phyloP scores from a whole-genome alignment of 352 stramenopile genomes.

The Globisporangium perplexum region DNA sequence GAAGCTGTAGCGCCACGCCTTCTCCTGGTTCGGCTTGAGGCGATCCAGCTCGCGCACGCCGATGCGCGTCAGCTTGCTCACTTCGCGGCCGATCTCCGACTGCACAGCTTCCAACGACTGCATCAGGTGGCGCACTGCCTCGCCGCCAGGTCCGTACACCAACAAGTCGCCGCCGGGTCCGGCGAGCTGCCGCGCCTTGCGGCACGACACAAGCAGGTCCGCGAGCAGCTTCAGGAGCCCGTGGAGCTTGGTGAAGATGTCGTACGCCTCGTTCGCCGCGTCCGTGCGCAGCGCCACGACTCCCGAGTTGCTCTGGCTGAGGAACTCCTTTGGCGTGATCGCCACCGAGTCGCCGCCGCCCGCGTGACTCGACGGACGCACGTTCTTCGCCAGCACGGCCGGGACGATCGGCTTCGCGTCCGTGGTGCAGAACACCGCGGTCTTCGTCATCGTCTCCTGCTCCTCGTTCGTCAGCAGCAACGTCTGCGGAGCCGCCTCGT shows the following conservation, averaged over 20 bases:
- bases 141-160: constrained; percentile 77
- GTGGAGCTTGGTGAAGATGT: constrained; percentile 73
- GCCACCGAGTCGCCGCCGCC: constrained; percentile 30
- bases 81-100: constrained; percentile 64
- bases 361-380: constrained; percentile 16
- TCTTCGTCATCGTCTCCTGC: constrained; percentile 60
- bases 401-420: constrained; percentile 63
- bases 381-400: constrained; percentile 38
- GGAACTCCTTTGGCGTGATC: constrained; percentile 56
- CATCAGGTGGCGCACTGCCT: constrained; percentile 80
- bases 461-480: constrained; percentile 69
- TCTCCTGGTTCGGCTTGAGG: constrained; percentile 84
- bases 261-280: constrained; percentile 46
- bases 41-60: constrained; percentile 78
- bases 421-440: constrained; percentile 67
- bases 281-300: constrained; percentile 66
- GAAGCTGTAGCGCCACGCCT: constrained; percentile 81
- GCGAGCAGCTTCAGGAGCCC: constrained; percentile 75
- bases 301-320: constrained; percentile 70
- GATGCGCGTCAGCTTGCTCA: constrained; percentile 75
- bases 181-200: constrained; percentile 74
- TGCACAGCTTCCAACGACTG: constrained; percentile 78
- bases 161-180: constrained; percentile 77
- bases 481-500: constrained; percentile 34
- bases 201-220: constrained; percentile 78